phyloP scores from a whole-genome alignment of 2,329 filamentous ascomycete genomes.

The Paraphaeosphaeria sporulosa region DNA sequence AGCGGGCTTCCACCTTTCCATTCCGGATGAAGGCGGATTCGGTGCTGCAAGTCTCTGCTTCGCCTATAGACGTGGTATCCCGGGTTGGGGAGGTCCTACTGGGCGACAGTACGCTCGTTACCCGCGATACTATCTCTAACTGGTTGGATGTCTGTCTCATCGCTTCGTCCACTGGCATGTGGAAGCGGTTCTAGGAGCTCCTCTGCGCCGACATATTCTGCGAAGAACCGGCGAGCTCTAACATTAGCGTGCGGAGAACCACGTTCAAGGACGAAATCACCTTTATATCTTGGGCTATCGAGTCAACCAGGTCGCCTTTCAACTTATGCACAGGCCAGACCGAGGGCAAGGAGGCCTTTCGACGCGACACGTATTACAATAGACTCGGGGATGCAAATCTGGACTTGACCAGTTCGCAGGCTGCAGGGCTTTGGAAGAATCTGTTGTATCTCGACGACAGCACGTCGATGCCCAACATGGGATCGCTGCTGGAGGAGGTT shows the following conservation, averaged over 20 bases:
- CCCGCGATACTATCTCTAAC: neutral
- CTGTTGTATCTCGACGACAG: neutral
- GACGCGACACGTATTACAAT: neutral
- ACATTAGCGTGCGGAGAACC: neutral
- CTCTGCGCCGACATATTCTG: neutral
- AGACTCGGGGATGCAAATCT: neutral
- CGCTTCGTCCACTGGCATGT: neutral
- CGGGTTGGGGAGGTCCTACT: neutral
- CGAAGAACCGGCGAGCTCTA: neutral
- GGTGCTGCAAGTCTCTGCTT: neutral
- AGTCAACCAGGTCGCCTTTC: conserved; percentile 2
- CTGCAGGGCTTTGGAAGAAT: neutral
- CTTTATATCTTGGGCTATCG: neutral
- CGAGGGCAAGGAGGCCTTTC: neutral
- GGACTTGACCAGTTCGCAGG: neutral
- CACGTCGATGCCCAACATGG: neutral
- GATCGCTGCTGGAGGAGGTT: neutral
- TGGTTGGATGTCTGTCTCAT: neutral
- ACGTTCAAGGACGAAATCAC: neutral
- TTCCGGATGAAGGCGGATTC: neutral
- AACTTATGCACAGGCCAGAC: neutral
- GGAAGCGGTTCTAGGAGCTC: neutral
- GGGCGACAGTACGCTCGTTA: neutral
- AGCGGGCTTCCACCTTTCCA: neutral
- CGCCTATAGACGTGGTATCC: neutral